Conservation (phyloP, 1,284 basidiomycete genomes). For the Somion occarium region DNA sequence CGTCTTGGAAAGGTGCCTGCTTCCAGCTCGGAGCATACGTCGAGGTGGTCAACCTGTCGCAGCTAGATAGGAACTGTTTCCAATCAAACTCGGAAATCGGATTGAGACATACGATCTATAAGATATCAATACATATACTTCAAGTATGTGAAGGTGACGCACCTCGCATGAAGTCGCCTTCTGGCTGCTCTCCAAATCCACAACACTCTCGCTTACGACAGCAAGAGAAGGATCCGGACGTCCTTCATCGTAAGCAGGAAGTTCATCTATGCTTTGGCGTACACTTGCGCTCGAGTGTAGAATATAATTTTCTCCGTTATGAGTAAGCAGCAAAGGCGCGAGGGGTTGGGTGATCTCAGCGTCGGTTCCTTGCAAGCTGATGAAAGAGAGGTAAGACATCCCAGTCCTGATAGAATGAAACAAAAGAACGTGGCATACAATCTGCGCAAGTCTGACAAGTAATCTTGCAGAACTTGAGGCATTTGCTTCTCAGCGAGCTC, state of each 20-base stretch:
- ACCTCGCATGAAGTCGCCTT: slow-evolving; percentile 55
- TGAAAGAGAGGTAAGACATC: not conserved
- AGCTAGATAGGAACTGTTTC: slow-evolving; percentile 47
- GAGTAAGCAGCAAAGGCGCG: slow-evolving; percentile 45
- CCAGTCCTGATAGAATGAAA: not conserved
- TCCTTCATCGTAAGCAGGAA: not conserved
- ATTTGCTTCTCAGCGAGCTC: slow-evolving; percentile 26
- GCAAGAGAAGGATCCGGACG: slow-evolving; percentile 4
- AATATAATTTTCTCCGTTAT: slow-evolving; percentile 40
- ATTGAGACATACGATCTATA: slow-evolving; percentile 44
- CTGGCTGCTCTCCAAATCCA: slow-evolving; percentile 54
- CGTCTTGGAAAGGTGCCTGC: not conserved
- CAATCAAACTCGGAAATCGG: slow-evolving; percentile 38
- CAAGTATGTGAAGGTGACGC: slow-evolving; percentile 9
- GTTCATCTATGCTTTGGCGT: slow-evolving; percentile 37
- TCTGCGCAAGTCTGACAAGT: slow-evolving; percentile 33
- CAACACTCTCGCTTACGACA: slow-evolving; percentile 24
- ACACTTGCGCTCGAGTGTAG: slow-evolving; percentile 47
- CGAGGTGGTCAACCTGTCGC: slow-evolving; percentile 40
- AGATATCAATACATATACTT: not conserved
- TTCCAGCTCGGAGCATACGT: slow-evolving; percentile 17
- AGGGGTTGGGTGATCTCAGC: slow-evolving; percentile 36
- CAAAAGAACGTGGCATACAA: slow-evolving; percentile 43
- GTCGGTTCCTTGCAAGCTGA: slow-evolving; percentile 21
- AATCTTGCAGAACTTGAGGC: slow-evolving; percentile 41